Evolutionary conservation across 1,284 basidiomycete species (phyloP), one percentile per base, ranked within the genome.

Genomic region (Trametes hirsuta): DNA sequence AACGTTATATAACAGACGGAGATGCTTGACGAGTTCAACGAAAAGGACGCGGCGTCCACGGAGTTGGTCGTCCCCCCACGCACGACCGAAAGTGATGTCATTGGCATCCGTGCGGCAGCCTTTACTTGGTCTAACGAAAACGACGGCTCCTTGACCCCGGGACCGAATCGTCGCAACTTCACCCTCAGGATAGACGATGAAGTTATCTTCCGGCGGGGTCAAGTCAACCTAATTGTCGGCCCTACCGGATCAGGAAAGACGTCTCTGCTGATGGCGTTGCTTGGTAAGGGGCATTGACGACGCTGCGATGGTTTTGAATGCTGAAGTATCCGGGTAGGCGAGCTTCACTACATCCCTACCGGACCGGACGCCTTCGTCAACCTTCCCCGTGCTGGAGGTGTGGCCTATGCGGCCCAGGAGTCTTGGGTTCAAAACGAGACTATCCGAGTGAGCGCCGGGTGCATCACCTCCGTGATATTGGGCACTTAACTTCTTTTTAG

Each of bases 321-420:
- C 63, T 66, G 68, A 60, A 4, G 47, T 9, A 8, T 52, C 15
- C 11, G 41, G 30, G 12, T 34, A 74, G 82, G 81, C 45, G 83
- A 87, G 67, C 80, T 87, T 83, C 84, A 88, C 66, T 87, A 82
- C 66, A 72, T 81, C n/a, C 79, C 83, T 9, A 72, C 75, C n/a
- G 77, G 77, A 6, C 76, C 81, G 21, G 80, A 80, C 24, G 84
- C 87, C 0, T 88, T 84, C 79, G 88, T 81, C 69, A 85, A 84
- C 62, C 79, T 92, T 11, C 88, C 89, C 9, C 79, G 88, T 6
- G 72, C 77, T 1, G 81, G 82, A 12, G 88, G 89, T 12, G 81
- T 92, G 6, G 84, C 86, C 0, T 91, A 89, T 72, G 86, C 88
- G 8, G 85, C 88, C 1, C 90, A 93, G 71, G 88, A 91, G 68